Percentiles rank a stretch among this genome's conserved stretches.
phyloP scores from a whole-genome alignment of 2,329 filamentous ascomycete species.

The Aspergillus sp. region DNA sequence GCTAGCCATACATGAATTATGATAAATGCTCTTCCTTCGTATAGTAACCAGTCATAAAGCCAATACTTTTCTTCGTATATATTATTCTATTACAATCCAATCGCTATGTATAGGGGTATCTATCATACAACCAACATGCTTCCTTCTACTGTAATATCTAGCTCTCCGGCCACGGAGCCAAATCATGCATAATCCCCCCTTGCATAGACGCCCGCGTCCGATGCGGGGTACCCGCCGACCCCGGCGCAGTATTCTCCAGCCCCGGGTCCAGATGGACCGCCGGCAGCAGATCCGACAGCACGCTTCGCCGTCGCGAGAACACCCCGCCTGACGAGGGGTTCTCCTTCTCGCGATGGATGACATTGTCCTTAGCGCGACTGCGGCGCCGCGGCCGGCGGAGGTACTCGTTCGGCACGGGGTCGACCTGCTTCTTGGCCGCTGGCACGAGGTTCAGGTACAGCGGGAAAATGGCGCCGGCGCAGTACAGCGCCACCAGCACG shows the following conservation, averaged over 20 bases:
- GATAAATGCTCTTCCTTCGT: too few relatives aligned
- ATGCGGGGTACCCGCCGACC: background rate
- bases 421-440: constrained; percentile 49
- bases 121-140: constrained; percentile 1
- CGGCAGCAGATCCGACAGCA: constrained; percentile 22
- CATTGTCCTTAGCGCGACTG: constrained; percentile 9
- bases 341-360: constrained; percentile 25
- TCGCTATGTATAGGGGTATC: constrained; percentile 2
- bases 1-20: constrained; percentile 1
- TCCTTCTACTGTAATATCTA: background rate
- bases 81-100: too few relatives aligned
- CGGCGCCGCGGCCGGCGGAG: constrained; percentile 28
- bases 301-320: constrained; percentile 27
- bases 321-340: constrained; percentile 29
- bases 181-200: constrained; percentile 18
- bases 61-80: too few relatives aligned
- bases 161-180: constrained; percentile 17
- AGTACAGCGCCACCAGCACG: constrained; percentile 53
- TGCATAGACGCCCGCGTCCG: background rate
- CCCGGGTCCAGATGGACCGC: constrained; percentile 9
- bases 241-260: background rate
- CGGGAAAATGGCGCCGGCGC: constrained; percentile 51
- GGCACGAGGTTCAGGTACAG: constrained; percentile 52
- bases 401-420: constrained; percentile 44
- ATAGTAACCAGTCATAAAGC: too few relatives aligned